Percentiles rank a stretch among this genome's conserved stretches.
These are phyloP conservation scores for Vanrija sp. DNA, from an alignment of 1,284 basidiomycete species.

Conservation along the genomic window DNA sequence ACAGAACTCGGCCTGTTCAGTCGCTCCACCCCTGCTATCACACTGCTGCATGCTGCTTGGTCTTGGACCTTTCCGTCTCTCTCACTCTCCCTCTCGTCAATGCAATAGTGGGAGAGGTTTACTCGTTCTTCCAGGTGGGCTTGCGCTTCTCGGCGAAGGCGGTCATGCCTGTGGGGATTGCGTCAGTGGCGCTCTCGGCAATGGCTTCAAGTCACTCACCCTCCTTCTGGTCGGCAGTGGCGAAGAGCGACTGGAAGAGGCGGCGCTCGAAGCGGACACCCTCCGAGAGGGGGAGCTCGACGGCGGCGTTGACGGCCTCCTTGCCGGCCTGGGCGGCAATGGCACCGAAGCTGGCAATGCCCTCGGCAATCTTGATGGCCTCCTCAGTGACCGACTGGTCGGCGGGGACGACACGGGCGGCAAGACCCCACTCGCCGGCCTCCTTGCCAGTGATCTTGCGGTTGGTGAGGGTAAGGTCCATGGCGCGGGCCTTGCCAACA, in stretches of 20 bases:
- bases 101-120: not conserved
- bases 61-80: too few species aligned
- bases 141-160: constrained; percentile 98
- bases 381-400: constrained; percentile 81
- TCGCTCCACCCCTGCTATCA: too few species aligned
- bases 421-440: constrained; percentile 80
- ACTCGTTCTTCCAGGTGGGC: constrained; percentile 60
- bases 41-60: too few species aligned
- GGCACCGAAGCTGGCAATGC: constrained; percentile 78
- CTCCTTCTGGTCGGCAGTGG: constrained; percentile 96
- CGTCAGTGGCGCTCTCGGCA: not conserved
- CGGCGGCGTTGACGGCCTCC: constrained; percentile 89
- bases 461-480: constrained; percentile 93
- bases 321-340: constrained; percentile 87
- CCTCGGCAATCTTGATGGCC: constrained; percentile 75
- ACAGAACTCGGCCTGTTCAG: too few species aligned
- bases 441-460: constrained; percentile 74
- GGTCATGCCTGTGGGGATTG: constrained; percentile 61
- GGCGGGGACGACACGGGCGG: constrained; percentile 73
- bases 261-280: constrained; percentile 84
- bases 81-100: not conserved
- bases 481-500: constrained; percentile 89
- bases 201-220: constrained; percentile 51
- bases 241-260: constrained; percentile 88
- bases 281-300: constrained; percentile 74